Conservation (phyloP, 805 yeast genomes). For the Kuraishia capsulata region DNA sequence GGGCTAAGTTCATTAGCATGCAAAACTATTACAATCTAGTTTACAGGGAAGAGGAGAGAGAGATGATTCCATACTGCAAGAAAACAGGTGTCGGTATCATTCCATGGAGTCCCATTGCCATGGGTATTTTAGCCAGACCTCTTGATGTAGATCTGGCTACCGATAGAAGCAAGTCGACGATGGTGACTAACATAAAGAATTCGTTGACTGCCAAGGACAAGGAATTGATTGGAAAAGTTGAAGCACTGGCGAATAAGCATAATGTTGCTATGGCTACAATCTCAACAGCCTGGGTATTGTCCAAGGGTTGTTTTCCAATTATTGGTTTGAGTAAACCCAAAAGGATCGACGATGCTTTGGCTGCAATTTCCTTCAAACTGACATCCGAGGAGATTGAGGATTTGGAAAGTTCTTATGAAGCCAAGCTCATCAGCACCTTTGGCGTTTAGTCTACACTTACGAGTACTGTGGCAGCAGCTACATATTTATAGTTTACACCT, state of each 20-base stretch:
- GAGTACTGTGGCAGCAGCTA: too few species aligned
- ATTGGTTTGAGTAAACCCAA: constrained; percentile 41
- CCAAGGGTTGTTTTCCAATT: constrained; percentile 45
- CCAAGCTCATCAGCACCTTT: too few species aligned
- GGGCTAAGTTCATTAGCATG: constrained; percentile 50
- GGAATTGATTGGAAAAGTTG: constrained; percentile 39
- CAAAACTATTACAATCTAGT: constrained; percentile 48
- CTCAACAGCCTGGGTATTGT: constrained; percentile 42
- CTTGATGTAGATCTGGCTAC: constrained; percentile 1
- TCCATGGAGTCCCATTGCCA: constrained; percentile 56
- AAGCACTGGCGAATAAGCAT: constrained; percentile 37
- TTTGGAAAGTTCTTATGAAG: too few species aligned
- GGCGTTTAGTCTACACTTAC: too few species aligned
- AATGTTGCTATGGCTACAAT: constrained; percentile 45
- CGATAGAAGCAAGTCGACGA: constrained; percentile 5
- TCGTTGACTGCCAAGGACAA: constrained; percentile 18
- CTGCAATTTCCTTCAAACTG: constrained; percentile 30
- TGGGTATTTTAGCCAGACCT: constrained; percentile 26
- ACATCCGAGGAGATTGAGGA: constrained; percentile 24
- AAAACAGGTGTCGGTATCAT: constrained; percentile 42
- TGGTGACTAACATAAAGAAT: constrained; percentile 11
- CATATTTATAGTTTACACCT: too few species aligned
- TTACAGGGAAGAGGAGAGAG: constrained; percentile 55
- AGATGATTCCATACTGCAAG: constrained; percentile 44
- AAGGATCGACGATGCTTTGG: constrained; percentile 45